Evolutionary conservation across 495 filamentous ascomycete genomes (phyloP).

Genomic region (Penicillium nucicola): DNA sequence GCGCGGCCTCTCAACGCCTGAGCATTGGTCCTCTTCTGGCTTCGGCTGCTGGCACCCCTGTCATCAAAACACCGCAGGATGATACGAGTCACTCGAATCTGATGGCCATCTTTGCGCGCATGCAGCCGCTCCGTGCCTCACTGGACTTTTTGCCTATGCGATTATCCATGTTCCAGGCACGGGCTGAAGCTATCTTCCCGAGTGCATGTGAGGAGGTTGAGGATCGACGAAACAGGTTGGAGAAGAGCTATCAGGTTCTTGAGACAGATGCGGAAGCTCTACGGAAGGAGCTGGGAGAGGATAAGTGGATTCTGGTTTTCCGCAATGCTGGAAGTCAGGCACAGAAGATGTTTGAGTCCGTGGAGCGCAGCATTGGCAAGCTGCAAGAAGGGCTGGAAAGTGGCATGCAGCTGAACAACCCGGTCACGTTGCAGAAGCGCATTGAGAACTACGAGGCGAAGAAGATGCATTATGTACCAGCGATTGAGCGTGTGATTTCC

Average conservation of each 20-base stretch:
- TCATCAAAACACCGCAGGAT: slow-evolving; percentile 62
- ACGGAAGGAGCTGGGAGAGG: slow-evolving; percentile 85
- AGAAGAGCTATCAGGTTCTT: slow-evolving; percentile 76
- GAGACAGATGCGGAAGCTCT: slow-evolving; percentile 84
- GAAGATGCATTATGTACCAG: slow-evolving; percentile 90
- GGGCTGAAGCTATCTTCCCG: slow-evolving; percentile 75
- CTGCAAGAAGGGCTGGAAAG: slow-evolving; percentile 77
- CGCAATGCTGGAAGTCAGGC: slow-evolving; percentile 89
- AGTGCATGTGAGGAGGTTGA: slow-evolving; percentile 88
- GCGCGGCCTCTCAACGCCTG: slow-evolving; percentile 52
- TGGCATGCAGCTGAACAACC: slow-evolving; percentile 66
- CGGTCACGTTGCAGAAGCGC: slow-evolving; percentile 65
- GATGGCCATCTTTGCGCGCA: slow-evolving; percentile 83
- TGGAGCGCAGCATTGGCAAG: slow-evolving; percentile 79
- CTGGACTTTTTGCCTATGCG: slow-evolving; percentile 97
- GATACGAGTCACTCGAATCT: slow-evolving; percentile 74
- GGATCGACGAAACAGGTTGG: slow-evolving; percentile 62
- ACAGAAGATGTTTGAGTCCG: slow-evolving; percentile 90
- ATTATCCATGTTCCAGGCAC: slow-evolving; percentile 74
- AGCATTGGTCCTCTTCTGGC: slow-evolving; percentile 60
- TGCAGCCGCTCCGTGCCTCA: slow-evolving; percentile 90
- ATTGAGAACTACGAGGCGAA: slow-evolving; percentile 94
- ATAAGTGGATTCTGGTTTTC: slow-evolving; percentile 93
- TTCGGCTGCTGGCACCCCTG: slow-evolving; percentile 52
- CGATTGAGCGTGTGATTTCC: slow-evolving; percentile 82